These are phyloP conservation scores for Glycine tomentella DNA, from an alignment of 306 rosid genomes.

Conservation along the genomic window DNA sequence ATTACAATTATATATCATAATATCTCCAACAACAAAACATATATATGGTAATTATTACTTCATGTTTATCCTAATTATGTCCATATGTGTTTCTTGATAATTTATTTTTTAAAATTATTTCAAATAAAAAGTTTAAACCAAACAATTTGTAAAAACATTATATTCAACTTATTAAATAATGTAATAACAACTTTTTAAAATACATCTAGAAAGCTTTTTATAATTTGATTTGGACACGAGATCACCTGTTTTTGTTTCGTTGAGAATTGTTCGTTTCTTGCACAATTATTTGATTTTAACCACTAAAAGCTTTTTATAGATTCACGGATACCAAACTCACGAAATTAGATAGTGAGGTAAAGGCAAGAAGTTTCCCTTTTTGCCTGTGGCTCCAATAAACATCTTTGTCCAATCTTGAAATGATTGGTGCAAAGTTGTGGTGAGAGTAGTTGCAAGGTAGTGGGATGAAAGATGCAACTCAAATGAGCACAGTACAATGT, in stretches of 20 bases:
- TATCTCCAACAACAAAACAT: too few species aligned
- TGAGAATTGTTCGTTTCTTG: background rate
- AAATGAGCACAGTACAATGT: background rate
- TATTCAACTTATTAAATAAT: background rate
- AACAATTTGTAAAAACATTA: background rate
- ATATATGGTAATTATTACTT: too few species aligned
- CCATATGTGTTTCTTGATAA: too few species aligned
- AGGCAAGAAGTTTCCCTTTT: background rate
- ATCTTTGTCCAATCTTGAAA: background rate
- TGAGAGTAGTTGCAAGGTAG: conserved; percentile 41
- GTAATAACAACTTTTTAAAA: background rate
- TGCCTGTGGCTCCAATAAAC: conserved; percentile 7
- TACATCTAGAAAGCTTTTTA: background rate
- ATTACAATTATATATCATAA: background rate
- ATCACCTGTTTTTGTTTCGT: background rate
- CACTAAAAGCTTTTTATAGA: background rate
- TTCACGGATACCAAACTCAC: background rate
- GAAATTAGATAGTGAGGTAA: background rate
- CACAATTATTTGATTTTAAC: conserved; percentile 7
- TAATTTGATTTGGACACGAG: background rate
- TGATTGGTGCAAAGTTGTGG: conserved; percentile 35
- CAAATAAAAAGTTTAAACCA: background rate
- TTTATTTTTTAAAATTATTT: too few species aligned
- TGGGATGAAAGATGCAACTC: conserved; percentile 26
- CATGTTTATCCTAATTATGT: too few species aligned